Evolutionary conservation across 495 filamentous ascomycete genomes (phyloP).

Genomic region (Xylaria acuta): DNA sequence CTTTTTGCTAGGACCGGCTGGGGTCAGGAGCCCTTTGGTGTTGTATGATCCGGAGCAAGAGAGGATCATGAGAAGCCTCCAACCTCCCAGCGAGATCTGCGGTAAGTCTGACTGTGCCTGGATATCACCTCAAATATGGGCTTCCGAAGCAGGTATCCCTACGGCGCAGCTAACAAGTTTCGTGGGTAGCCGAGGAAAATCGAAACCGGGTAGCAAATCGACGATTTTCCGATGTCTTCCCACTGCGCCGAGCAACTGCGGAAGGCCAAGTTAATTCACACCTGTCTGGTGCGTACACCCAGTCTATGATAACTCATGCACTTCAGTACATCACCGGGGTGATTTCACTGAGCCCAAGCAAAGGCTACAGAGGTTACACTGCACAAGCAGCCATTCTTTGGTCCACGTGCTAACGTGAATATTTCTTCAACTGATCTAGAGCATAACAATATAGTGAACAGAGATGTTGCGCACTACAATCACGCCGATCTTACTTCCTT

Average conservation of each 20-base stretch:
- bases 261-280: neutral
- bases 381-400: neutral
- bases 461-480: neutral
- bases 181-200: slow-evolving; percentile 16
- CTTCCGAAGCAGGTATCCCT: neutral
- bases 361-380: neutral
- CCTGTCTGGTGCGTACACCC: slow-evolving; percentile 10
- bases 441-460: neutral
- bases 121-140: neutral
- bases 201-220: neutral
- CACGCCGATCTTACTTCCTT: neutral
- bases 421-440: neutral
- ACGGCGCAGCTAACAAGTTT: neutral
- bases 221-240: neutral
- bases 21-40: neutral
- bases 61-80: neutral
- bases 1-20: neutral
- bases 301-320: neutral
- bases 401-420: neutral
- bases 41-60: neutral
- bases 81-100: slow-evolving; percentile 10
- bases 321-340: neutral
- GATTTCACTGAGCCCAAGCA: neutral
- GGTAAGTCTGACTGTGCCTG: neutral
- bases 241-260: neutral